Evolutionary conservation across 495 filamentous ascomycete genomes (phyloP).

Genomic region (Apiosordaria backusii): DNA sequence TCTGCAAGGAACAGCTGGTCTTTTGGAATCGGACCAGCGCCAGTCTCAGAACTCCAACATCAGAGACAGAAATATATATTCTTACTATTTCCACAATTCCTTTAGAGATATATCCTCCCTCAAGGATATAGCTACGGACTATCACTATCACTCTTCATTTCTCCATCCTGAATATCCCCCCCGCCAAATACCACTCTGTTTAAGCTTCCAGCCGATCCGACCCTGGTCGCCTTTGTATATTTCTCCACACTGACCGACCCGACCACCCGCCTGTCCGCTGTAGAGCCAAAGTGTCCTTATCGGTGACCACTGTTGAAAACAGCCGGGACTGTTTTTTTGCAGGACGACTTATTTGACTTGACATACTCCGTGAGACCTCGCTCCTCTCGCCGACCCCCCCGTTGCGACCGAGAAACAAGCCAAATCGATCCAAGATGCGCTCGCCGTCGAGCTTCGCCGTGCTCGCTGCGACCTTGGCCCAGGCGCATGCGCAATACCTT

Average conservation of each 20-base stretch:
- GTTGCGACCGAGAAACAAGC: not conserved
- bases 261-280: constrained; percentile 10
- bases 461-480: constrained; percentile 52
- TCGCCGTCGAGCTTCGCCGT: constrained; percentile 39
- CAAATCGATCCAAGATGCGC: constrained; percentile 37
- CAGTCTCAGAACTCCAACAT: constrained; percentile 4
- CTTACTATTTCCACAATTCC: not conserved
- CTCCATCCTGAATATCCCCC: not conserved
- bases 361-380: not conserved
- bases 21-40: not conserved
- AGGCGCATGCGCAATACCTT: constrained; percentile 57
- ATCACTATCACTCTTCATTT: not conserved
- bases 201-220: not conserved
- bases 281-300: constrained; percentile 25
- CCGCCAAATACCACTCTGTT: not conserved
- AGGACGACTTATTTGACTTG: not conserved
- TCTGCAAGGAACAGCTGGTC: constrained; percentile 17
- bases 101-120: not conserved
- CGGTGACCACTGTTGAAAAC: constrained; percentile 5
- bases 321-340: not conserved
- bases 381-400: not conserved
- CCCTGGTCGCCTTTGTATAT: not conserved
- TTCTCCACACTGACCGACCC: constrained; percentile 22
- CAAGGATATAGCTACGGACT: too few species aligned
- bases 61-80: not conserved